These are phyloP conservation scores for Aspergillus sp. DNA, from an alignment of 2,329 filamentous ascomycete species.

Conservation along the genomic window DNA sequence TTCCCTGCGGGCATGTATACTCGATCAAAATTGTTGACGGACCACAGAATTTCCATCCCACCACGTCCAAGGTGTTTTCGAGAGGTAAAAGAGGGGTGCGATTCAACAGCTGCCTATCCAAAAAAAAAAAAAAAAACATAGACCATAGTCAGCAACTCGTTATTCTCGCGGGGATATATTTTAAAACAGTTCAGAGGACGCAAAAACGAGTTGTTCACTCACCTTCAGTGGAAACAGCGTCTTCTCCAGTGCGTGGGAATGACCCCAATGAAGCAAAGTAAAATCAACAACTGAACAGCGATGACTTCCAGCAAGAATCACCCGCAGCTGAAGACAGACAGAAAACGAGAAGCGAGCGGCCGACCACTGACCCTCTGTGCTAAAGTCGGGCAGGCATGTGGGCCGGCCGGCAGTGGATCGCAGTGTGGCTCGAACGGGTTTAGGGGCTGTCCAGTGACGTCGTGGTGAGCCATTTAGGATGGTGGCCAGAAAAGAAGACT, in stretches of 20 bases:
- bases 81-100: not conserved
- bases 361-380: conserved; percentile 3
- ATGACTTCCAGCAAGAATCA: too few species aligned
- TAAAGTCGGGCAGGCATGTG: conserved; percentile 16
- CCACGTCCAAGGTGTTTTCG: not conserved
- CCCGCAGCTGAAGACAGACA: not conserved
- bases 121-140: too few species aligned
- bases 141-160: not conserved
- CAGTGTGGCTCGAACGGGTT: conserved; percentile 11
- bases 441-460: conserved; percentile 25
- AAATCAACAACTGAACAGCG: too few species aligned
- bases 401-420: conserved; percentile 16
- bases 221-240: too few species aligned
- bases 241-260: too few species aligned
- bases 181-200: too few species aligned
- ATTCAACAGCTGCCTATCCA: not conserved
- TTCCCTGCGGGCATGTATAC: too few species aligned
- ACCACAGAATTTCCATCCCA: too few species aligned
- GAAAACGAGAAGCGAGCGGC: not conserved
- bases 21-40: too few species aligned
- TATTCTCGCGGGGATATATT: too few species aligned
- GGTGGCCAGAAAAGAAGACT: not conserved
- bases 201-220: too few species aligned
- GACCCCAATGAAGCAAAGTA: too few species aligned
- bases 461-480: conserved; percentile 17